Evolutionary conservation across 768 basidiomycete genomes (phyloP).

Genomic region (Dioszegia crocea): DNA sequence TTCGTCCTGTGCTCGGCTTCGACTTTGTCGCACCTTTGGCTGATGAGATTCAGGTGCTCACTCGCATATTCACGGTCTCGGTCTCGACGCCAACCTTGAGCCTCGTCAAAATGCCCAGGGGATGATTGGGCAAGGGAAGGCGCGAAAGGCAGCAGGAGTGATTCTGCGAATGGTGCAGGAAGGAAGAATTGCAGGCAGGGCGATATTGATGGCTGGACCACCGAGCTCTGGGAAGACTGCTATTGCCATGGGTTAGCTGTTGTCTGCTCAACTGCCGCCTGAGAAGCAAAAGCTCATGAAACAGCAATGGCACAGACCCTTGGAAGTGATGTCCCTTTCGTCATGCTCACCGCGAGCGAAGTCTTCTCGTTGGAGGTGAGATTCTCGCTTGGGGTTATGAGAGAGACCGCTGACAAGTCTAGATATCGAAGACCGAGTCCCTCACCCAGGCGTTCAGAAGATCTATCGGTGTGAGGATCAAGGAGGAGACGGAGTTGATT

Average conservation of each 20-base stretch:
- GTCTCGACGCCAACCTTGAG: conserved; percentile 81
- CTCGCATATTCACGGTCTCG: conserved; percentile 89
- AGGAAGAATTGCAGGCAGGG: conserved; percentile 87
- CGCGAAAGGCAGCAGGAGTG: conserved; percentile 94
- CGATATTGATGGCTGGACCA: conserved; percentile 95
- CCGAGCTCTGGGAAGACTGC: conserved; percentile 98
- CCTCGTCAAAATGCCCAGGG: conserved; percentile 80
- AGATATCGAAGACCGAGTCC: conserved; percentile 98
- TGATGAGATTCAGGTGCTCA: conserved; percentile 46
- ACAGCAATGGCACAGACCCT: conserved; percentile 93
- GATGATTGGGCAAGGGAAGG: conserved; percentile 95
- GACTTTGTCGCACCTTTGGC: not conserved
- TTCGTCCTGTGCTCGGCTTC: conserved; percentile 11
- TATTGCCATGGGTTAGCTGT: conserved; percentile 78
- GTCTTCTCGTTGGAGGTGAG: conserved; percentile 78
- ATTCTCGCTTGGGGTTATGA: not conserved
- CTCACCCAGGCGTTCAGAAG: conserved; percentile 93
- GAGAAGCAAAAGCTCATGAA: conserved; percentile 1
- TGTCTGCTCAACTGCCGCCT: not conserved
- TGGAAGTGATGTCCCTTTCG: conserved; percentile 92
- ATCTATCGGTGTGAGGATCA: conserved; percentile 94
- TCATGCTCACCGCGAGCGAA: conserved; percentile 95
- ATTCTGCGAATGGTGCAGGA: conserved; percentile 98
- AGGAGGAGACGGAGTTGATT: conserved; percentile 94
- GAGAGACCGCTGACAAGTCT: not conserved